These are phyloP conservation scores for Lenwebbia sp. DNA, from an alignment of 345 rosid species.

Conservation along the genomic window DNA sequence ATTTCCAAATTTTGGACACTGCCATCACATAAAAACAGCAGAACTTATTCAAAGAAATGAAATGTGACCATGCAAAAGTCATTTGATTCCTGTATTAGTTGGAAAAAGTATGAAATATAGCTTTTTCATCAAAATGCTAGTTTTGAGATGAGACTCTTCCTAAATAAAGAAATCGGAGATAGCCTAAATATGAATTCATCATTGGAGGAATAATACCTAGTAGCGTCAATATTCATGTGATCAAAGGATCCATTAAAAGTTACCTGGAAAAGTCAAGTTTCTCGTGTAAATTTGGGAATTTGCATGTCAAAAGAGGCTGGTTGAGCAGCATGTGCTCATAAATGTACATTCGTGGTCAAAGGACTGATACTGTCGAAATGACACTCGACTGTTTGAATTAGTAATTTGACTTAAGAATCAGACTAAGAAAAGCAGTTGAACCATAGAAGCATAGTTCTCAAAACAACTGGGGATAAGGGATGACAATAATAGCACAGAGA, in stretches of 20 bases:
- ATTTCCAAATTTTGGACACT: slow-evolving; percentile 94
- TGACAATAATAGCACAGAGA: neutral
- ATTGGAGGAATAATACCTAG: slow-evolving; percentile 41
- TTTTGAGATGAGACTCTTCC: neutral
- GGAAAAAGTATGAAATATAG: neutral
- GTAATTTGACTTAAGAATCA: neutral
- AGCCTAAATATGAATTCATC: neutral
- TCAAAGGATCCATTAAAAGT: slow-evolving; percentile 96
- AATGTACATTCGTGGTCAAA: neutral
- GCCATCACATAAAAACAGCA: slow-evolving; percentile 11
- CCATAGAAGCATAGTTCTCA: neutral
- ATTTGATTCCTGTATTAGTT: neutral
- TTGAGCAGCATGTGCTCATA: neutral
- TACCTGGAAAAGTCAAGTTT: slow-evolving; percentile 35
- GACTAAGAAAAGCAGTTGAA: neutral
- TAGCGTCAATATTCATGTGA: slow-evolving; percentile 93
- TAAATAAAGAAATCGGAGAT: neutral
- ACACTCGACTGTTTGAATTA: neutral
- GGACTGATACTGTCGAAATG: neutral
- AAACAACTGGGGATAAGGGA: neutral
- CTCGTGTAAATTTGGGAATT: neutral
- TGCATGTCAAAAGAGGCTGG: neutral
- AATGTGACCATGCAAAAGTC: neutral
- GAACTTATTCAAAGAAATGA: neutral
- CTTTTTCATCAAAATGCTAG: neutral